A percentile compares a stretch with the other conserved stretches of the same genome.
phyloP scores from a whole-genome alignment of 495 filamentous ascomycete genomes.

The Talaromyces proteolyticus region DNA sequence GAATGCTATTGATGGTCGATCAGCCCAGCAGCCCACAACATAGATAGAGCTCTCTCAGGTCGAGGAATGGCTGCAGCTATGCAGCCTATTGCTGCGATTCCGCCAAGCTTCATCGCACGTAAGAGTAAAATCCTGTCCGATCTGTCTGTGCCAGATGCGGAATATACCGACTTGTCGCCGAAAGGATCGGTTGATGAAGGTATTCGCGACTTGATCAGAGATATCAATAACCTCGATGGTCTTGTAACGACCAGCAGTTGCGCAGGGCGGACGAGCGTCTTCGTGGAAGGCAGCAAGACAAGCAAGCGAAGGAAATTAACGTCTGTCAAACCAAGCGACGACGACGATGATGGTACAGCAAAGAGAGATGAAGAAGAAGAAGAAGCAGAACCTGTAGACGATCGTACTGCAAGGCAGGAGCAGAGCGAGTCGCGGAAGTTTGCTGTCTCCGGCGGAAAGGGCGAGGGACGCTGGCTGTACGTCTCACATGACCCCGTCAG shows the following conservation, averaged over 20 bases:
- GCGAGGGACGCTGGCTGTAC: constrained; percentile 79
- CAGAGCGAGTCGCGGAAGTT: constrained; percentile 20
- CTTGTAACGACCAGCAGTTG: constrained; percentile 91
- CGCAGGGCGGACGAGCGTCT: constrained; percentile 77
- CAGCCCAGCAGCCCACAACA: background rate
- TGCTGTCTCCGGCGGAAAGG: constrained; percentile 68
- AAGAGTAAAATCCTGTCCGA: constrained; percentile 62
- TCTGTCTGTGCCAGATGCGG: constrained; percentile 53
- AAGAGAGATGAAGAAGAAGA: constrained; percentile 12
- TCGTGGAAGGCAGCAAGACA: constrained; percentile 68
- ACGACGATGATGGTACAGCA: constrained; percentile 7
- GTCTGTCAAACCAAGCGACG: constrained; percentile 1
- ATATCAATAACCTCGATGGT: constrained; percentile 66
- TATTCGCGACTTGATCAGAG: constrained; percentile 67
- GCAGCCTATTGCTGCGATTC: constrained; percentile 14
- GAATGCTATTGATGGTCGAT: background rate
- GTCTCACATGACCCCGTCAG: constrained; percentile 73
- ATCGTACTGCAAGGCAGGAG: background rate
- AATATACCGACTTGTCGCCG: constrained; percentile 74
- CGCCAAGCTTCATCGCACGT: constrained; percentile 44
- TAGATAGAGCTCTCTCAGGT: too few species aligned
- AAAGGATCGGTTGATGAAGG: constrained; percentile 78
- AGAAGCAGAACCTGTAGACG: background rate
- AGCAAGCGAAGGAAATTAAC: background rate
- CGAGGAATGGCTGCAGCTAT: constrained; percentile 1